A percentile compares a stretch with the other conserved stretches of the same genome.
phyloP scores from a whole-genome alignment of 257 asterid species.

The Oldenlandia corymbosa region DNA sequence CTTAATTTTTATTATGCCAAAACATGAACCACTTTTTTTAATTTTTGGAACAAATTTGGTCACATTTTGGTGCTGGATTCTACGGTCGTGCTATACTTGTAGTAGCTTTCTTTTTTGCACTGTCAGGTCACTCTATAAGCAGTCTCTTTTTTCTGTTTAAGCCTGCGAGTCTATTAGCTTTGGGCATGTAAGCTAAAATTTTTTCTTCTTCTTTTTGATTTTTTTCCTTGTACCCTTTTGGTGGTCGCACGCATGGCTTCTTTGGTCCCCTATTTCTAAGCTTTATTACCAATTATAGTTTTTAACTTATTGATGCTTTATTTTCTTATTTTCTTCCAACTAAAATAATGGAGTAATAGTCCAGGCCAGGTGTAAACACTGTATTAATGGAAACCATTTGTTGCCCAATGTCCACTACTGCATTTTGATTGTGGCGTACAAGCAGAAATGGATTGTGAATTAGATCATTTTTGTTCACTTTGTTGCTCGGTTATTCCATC shows the following conservation, averaged over 20 bases:
- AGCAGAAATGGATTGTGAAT: too few relatives aligned
- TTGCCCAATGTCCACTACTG: too few relatives aligned
- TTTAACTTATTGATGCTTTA: not conserved
- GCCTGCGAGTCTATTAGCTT: slow-evolving; percentile 10
- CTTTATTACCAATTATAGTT: slow-evolving; percentile 18
- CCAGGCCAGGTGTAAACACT: too few relatives aligned
- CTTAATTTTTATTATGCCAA: too few relatives aligned
- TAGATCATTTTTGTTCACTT: too few relatives aligned
- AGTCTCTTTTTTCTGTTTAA: slow-evolving; percentile 12
- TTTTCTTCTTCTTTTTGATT: not conserved
- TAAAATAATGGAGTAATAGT: too few relatives aligned
- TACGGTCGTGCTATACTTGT: not conserved
- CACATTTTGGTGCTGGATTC: not conserved
- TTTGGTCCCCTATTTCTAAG: slow-evolving; percentile 46
- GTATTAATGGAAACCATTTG: too few relatives aligned
- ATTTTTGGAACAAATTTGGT: slow-evolving; percentile 1
- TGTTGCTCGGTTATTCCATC: too few relatives aligned
- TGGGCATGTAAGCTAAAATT: not conserved
- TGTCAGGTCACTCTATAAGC: slow-evolving; percentile 25
- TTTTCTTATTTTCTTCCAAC: not conserved
- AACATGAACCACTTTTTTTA: not conserved
- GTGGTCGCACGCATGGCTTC: slow-evolving; percentile 79
- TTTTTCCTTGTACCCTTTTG: slow-evolving; percentile 31
- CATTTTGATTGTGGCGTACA: too few relatives aligned
- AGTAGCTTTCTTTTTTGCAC: slow-evolving; percentile 15